A percentile compares a stretch with the other conserved stretches of the same genome.
These are phyloP conservation scores for Leccinum boreale DNA, from an alignment of 768 basidiomycete species.

Conservation along the genomic window DNA sequence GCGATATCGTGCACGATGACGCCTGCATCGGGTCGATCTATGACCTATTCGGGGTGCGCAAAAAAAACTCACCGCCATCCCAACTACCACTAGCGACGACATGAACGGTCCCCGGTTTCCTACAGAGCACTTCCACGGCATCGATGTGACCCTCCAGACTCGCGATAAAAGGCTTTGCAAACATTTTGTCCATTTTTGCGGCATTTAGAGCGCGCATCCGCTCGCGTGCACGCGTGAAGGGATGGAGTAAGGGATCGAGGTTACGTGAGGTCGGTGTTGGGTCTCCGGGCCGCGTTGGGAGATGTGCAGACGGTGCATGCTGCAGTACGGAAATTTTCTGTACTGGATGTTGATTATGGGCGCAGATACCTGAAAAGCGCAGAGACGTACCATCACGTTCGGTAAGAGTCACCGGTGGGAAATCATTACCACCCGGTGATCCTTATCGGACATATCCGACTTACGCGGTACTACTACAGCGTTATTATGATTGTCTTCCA, in stretches of 20 bases:
- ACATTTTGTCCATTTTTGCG: conserved; percentile 95
- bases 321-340: conserved; percentile 88
- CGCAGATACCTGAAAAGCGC: neutral
- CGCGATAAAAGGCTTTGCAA: conserved; percentile 95
- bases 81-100: conserved; percentile 90
- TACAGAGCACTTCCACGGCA: conserved; percentile 83
- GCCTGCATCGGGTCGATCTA: conserved; percentile 41
- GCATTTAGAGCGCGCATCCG: conserved; percentile 93
- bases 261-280: conserved; percentile 89
- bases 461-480: neutral
- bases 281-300: conserved; percentile 75
- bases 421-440: neutral
- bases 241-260: conserved; percentile 92
- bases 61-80: conserved; percentile 76
- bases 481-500: neutral
- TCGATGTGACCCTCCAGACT: conserved; percentile 91
- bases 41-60: neutral
- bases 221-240: conserved; percentile 89
- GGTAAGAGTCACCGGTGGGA: conserved; percentile 9
- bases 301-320: conserved; percentile 72
- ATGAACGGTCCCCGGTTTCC: conserved; percentile 68
- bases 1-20: conserved; percentile 83
- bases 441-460: neutral
- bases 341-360: conserved; percentile 2
- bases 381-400: conserved; percentile 14